These are phyloP conservation scores for Beta vulgaris DNA, from an alignment of 148 eudicot genomes.

Conservation along the genomic window DNA sequence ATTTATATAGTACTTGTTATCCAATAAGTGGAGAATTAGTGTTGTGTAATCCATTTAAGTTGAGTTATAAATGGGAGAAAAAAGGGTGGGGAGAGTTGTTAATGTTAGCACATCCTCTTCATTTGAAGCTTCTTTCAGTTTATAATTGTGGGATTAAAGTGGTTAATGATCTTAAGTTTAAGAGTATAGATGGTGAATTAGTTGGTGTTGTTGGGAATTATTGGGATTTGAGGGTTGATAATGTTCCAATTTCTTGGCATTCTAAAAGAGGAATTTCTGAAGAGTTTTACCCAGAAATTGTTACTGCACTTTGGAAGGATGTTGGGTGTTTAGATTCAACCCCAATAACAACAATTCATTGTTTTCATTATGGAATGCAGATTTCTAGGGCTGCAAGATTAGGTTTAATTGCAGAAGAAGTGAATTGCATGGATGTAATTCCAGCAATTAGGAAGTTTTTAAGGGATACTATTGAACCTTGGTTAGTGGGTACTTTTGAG, in stretches of 20 bases:
- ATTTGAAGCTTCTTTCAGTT: conserved; percentile 21
- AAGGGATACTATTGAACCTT: conserved; percentile 15
- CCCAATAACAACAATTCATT: conserved; percentile 5
- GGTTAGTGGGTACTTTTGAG: conserved; percentile 19
- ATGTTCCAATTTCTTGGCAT: conserved; percentile 24
- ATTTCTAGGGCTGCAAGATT: conserved; percentile 15
- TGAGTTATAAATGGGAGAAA: conserved; percentile 21
- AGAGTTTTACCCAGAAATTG: conserved; percentile 18
- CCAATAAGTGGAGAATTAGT: conserved; percentile 16
- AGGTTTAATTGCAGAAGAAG: conserved; percentile 22
- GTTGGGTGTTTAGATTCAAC: conserved; percentile 17
- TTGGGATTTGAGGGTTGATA: conserved; percentile 14
- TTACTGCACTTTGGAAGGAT: conserved; percentile 20
- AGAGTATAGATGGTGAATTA: conserved; percentile 12
- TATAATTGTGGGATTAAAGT: conserved; percentile 2
- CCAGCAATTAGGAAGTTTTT: conserved; percentile 20
- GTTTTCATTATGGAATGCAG: conserved; percentile 13
- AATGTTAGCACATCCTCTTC: conserved; percentile 26
- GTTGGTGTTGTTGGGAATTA: conserved; percentile 17
- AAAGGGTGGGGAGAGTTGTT: conserved; percentile 23
- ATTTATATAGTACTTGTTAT: conserved; percentile 19
- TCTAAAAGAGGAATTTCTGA: conserved; percentile 12
- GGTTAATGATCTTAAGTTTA: conserved; percentile 7
- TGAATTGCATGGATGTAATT: conserved; percentile 19
- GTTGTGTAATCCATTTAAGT: neutral